Conservation (phyloP, 2,329 filamentous ascomycete genomes). For the Biscogniauxia mediterranea region DNA sequence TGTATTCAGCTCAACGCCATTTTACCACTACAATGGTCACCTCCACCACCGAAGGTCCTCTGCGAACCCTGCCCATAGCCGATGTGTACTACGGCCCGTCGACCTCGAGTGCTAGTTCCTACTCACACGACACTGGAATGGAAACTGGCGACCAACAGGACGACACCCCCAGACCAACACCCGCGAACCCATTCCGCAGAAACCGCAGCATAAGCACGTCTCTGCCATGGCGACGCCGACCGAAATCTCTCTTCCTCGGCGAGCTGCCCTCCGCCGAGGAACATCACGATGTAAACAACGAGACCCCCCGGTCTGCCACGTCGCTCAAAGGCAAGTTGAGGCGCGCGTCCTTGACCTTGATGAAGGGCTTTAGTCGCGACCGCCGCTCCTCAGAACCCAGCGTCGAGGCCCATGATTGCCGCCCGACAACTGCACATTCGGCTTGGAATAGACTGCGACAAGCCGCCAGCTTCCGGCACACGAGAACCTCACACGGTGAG, state of each 20-base stretch:
- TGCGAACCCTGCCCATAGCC: conserved; percentile 15
- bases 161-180: conserved; percentile 23
- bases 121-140: conserved; percentile 30
- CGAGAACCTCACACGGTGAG: conserved; percentile 44
- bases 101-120: conserved; percentile 28
- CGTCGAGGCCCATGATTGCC: conserved; percentile 22
- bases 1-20: neutral
- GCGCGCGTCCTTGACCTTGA: conserved; percentile 54
- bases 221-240: conserved; percentile 46
- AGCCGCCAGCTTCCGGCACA: conserved; percentile 49
- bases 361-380: conserved; percentile 46
- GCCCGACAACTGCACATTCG: conserved; percentile 48
- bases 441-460: conserved; percentile 53
- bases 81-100: conserved; percentile 21
- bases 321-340: conserved; percentile 51
- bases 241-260: conserved; percentile 40
- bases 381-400: conserved; percentile 35
- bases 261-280: conserved; percentile 29
- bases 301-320: conserved; percentile 13
- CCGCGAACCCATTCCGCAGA: conserved; percentile 38
- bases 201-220: conserved; percentile 49
- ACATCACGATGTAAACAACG: conserved; percentile 13
- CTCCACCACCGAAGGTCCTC: conserved; percentile 19
- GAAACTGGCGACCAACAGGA: conserved; percentile 24
- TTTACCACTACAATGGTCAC: conserved; percentile 14